Base-by-base conservation (phyloP, 208 protist species). In the Strigomonas culicis region DNA sequence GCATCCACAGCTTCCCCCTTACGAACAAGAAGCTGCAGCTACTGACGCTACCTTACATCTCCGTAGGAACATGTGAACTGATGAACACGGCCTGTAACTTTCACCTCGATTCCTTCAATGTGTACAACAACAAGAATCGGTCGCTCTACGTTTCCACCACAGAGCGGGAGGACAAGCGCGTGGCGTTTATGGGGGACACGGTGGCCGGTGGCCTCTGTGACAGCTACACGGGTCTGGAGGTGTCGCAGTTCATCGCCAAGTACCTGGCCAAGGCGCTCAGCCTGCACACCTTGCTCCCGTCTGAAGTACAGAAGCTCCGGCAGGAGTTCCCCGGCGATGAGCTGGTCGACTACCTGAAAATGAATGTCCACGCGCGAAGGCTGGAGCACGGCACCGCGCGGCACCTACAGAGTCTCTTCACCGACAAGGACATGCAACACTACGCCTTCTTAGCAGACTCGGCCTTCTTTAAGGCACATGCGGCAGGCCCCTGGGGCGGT, bases 401-500 rank as follows among this genome's bases (percentile, higher is more conserved):
- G 11, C n/a, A 17, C 8, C 10, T 76, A 43, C 53, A 52, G n/a
- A 70, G 67, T 21, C 27, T 92, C 11, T 62, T 94, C 27, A 80
- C 74, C 7, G 88, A 91, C 17, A 86, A 77, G 77, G 84, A 92
- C 34, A 78, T 88, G 70, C 80, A 92, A 43, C 84, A 94, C 64
- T 94, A 94, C 77, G 84, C 88, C 10, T 72, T 92, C 50, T 66
- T 64, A 52, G 79, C 84, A 2, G 88, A 94, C 56, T 61, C 72
- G 6, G 71, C 76, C 17, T 84, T 94, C 51, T 86, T 94, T 44
- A 57, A 62, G 36, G 70, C 68, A 8, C 90, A 71, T 49, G 10
- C 58, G 2, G 70, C 57, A 2, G n/a, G 59, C n/a, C 43, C 52
- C 7, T 55, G 11, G 49, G 13, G 17, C 11, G 27, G 21, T 32